Evolutionary conservation across 768 basidiomycete genomes (phyloP).

Genomic region (Boletus vinaceobasis): DNA sequence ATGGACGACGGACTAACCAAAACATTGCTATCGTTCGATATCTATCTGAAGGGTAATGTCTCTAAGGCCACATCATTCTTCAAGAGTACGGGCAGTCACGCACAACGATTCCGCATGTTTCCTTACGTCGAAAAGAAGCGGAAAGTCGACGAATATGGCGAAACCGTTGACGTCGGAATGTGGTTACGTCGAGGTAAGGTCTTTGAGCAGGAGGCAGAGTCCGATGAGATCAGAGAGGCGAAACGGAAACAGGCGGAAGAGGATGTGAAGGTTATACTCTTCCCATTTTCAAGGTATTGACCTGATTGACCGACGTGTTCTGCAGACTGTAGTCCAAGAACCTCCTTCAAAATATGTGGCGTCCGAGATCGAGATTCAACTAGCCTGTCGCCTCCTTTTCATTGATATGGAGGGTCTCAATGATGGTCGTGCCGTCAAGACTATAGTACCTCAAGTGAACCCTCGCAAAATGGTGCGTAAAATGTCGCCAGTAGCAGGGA

Average conservation of each 20-base stretch:
- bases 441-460: constrained; percentile 93
- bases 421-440: constrained; percentile 95
- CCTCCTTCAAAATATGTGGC: constrained; percentile 89
- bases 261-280: constrained; percentile 58
- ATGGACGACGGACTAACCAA: constrained; percentile 73
- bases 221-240: constrained; percentile 71
- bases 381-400: constrained; percentile 84
- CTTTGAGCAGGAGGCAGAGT: constrained; percentile 86
- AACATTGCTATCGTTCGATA: constrained; percentile 86
- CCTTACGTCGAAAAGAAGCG: constrained; percentile 92
- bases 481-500: background rate
- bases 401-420: constrained; percentile 96
- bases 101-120: constrained; percentile 93
- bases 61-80: constrained; percentile 84
- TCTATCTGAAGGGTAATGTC: constrained; percentile 96
- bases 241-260: constrained; percentile 68
- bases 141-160: constrained; percentile 93
- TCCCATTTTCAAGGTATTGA: background rate
- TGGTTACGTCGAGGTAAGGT: constrained; percentile 92
- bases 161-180: constrained; percentile 91
- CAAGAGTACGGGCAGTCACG: constrained; percentile 67
- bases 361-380: constrained; percentile 68
- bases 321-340: constrained; percentile 71
- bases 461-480: constrained; percentile 84
- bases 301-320: constrained; percentile 7